phyloP scores from a whole-genome alignment of 2,329 filamentous ascomycete genomes.

The Paecilomyces sp. region DNA sequence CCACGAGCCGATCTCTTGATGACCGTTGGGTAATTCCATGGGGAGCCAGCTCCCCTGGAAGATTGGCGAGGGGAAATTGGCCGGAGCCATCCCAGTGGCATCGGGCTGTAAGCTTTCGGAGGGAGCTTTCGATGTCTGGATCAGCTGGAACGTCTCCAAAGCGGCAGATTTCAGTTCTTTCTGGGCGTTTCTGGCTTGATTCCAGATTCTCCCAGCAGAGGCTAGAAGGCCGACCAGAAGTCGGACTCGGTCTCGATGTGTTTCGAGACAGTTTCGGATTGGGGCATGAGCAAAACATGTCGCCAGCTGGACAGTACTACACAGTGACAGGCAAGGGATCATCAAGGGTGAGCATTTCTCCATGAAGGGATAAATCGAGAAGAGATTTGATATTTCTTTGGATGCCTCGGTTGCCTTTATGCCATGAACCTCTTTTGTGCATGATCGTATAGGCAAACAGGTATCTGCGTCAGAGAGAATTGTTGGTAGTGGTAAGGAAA shows the following conservation, averaged over 20 bases:
- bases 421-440: conserved; percentile 5
- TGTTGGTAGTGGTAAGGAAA: conserved; percentile 64
- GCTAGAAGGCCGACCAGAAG: conserved; percentile 5
- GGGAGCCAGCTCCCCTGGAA: too few species aligned
- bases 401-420: conserved; percentile 9
- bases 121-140: too few species aligned
- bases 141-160: too few species aligned
- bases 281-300: conserved; percentile 2
- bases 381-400: conserved; percentile 4
- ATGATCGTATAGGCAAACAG: not conserved
- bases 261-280: conserved; percentile 5
- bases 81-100: too few species aligned
- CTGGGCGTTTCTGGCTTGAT: too few species aligned
- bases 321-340: conserved; percentile 4
- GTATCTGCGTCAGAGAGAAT: conserved; percentile 44
- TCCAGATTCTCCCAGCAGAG: too few species aligned
- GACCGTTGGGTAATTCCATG: too few species aligned
- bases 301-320: conserved; percentile 6
- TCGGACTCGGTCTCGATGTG: conserved; percentile 6
- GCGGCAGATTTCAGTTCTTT: too few species aligned
- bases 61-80: too few species aligned
- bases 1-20: too few species aligned
- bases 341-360: conserved; percentile 6
- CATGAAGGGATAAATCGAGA: conserved; percentile 5
- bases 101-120: too few species aligned